These are phyloP conservation scores for Scenedesmus sp. DNA, from an alignment of 163 green algal genomes.

Conservation along the genomic window DNA sequence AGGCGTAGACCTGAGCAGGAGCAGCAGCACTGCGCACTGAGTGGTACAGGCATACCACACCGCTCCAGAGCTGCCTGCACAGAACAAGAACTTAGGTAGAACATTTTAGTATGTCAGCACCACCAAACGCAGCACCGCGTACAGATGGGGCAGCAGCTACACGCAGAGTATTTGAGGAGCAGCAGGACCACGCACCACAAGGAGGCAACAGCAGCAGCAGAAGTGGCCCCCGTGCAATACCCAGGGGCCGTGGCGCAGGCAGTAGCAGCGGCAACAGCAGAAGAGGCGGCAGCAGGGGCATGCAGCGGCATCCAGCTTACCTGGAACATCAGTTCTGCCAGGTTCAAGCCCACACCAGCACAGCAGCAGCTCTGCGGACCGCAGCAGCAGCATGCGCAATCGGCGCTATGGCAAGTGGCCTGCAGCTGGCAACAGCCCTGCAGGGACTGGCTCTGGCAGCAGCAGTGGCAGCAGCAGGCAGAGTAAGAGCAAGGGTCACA, in stretches of 20 bases:
- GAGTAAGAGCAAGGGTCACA: background rate
- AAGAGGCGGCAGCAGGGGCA: background rate
- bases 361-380: constrained; percentile 10
- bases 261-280: constrained; percentile 2
- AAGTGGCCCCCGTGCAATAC: background rate
- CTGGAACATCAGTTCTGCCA: background rate
- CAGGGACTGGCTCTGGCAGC: background rate
- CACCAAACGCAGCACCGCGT: background rate
- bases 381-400: background rate
- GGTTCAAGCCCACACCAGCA: background rate
- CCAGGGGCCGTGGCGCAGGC: background rate
- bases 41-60: background rate
- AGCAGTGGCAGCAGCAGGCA: constrained; percentile 17
- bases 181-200: background rate
- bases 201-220: constrained; percentile 2
- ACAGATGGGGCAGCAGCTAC: background rate
- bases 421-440: constrained; percentile 12
- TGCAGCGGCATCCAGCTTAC: background rate
- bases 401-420: constrained; percentile 46
- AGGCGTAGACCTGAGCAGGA: background rate
- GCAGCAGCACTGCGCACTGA: background rate
- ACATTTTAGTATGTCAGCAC: background rate
- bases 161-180: background rate
- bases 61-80: background rate
- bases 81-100: background rate